A percentile compares a stretch with the other conserved stretches of the same genome.
phyloP scores from a whole-genome alignment of 108 stramenopile genomes.

The Discostella stelligeroides region DNA sequence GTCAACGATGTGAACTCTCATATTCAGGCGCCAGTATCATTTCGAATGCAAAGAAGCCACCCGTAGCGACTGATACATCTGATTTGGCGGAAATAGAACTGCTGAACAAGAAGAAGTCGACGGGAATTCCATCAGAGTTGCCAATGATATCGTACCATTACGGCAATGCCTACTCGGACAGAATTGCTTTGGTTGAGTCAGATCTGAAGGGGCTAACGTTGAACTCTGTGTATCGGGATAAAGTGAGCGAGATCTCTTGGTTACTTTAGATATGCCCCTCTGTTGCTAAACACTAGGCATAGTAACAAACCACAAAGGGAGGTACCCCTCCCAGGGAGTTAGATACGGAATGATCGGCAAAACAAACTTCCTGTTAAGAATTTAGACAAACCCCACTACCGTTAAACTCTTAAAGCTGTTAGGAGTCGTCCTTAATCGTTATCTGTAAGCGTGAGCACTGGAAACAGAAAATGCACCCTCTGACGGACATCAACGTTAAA shows the following conservation, averaged over 20 bases:
- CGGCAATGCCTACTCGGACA: conserved; percentile 52
- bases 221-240: conserved; percentile 57
- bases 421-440: no score
- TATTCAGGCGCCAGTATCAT: conserved; percentile 42
- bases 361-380: no score
- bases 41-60: conserved; percentile 35
- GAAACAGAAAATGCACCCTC: no score
- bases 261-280: no score
- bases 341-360: no score
- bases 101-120: conserved; percentile 32
- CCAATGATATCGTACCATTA: conserved; percentile 57
- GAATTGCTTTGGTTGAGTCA: conserved; percentile 38
- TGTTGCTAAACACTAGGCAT: no score
- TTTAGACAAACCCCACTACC: no score
- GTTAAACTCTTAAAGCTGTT: no score
- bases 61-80: conserved; percentile 24
- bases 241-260: conserved; percentile 10
- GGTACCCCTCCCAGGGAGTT: no score
- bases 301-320: no score
- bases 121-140: conserved; percentile 16
- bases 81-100: conserved; percentile 46
- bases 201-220: conserved; percentile 43
- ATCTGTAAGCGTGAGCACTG: no score
- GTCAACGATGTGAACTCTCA: conserved; percentile 31
- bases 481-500: no score